Conservation (phyloP, 176 grass and related monocot species). For the Musa itinerans region DNA sequence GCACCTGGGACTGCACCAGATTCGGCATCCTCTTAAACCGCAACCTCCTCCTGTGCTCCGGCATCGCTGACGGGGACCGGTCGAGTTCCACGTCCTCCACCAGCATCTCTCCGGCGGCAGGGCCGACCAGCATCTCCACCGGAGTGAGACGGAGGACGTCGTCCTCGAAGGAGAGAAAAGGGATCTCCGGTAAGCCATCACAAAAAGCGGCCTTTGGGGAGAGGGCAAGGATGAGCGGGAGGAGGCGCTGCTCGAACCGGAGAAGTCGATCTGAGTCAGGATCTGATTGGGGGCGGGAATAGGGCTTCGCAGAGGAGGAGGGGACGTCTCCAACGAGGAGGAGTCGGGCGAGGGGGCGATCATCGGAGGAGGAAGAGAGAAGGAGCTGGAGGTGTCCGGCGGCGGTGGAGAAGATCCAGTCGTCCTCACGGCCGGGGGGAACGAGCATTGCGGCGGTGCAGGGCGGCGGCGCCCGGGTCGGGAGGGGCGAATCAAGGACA, state of each 20-base stretch:
- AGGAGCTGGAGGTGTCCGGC: slow-evolving; percentile 72
- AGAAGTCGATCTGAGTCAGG: slow-evolving; percentile 20
- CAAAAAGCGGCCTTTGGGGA: slow-evolving; percentile 49
- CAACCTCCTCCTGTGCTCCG: slow-evolving; percentile 42
- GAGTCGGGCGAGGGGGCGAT: slow-evolving; percentile 36
- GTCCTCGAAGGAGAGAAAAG: slow-evolving; percentile 75
- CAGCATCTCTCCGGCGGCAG: slow-evolving; percentile 63
- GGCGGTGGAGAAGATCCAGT: slow-evolving; percentile 90
- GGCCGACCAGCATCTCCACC: slow-evolving; percentile 30
- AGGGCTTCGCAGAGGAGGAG: slow-evolving; percentile 29
- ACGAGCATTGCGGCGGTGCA: slow-evolving; percentile 53
- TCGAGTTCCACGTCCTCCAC: slow-evolving; percentile 68
- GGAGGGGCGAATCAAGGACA: slow-evolving; percentile 55
- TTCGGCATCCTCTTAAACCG: slow-evolving; percentile 84
- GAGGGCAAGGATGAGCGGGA: slow-evolving; percentile 60
- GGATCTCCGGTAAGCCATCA: slow-evolving; percentile 37
- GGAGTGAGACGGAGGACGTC: slow-evolving; percentile 35
- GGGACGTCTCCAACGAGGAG: slow-evolving; percentile 44
- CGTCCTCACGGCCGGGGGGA: slow-evolving; percentile 44
- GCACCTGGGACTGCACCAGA: slow-evolving; percentile 79
- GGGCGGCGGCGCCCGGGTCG: background rate
- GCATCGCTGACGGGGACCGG: background rate
- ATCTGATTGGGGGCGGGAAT: slow-evolving; percentile 25
- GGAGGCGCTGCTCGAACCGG: slow-evolving; percentile 23
- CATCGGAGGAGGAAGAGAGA: slow-evolving; percentile 32